Evolutionary conservation across 495 filamentous ascomycete genomes (phyloP).

Genomic region (Aspergillus egyptiacus): DNA sequence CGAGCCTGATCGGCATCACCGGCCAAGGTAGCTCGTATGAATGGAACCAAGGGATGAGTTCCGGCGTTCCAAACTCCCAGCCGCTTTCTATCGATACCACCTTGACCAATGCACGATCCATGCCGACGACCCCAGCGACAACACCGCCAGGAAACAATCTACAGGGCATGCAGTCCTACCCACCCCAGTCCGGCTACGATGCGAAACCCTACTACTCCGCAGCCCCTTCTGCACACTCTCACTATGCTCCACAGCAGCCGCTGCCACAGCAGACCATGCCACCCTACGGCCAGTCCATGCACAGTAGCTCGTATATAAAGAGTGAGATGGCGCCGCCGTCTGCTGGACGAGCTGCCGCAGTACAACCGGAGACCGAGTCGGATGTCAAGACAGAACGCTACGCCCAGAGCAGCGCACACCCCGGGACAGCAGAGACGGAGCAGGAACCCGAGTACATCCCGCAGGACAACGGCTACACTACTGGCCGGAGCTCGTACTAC

Average conservation of each 20-base stretch:
- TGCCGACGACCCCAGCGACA: conserved; percentile 90
- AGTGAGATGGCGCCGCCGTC: conserved; percentile 92
- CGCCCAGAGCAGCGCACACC: conserved; percentile 49
- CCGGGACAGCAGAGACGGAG: conserved; percentile 59
- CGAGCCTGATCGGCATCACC: conserved; percentile 79
- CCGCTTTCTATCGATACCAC: conserved; percentile 81
- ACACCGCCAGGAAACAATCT: conserved; percentile 78
- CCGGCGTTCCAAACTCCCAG: conserved; percentile 57
- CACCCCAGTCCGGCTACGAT: conserved; percentile 67
- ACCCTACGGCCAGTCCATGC: conserved; percentile 55
- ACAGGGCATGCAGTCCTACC: conserved; percentile 73
- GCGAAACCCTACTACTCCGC: conserved; percentile 78
- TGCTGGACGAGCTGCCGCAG: conserved; percentile 50
- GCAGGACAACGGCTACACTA: conserved; percentile 55
- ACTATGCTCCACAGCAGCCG: conserved; percentile 61
- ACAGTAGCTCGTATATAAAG: conserved; percentile 67
- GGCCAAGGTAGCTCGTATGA: conserved; percentile 68
- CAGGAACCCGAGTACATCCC: conserved; percentile 80
- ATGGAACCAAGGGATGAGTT: conserved; percentile 64
- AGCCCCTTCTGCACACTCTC: conserved; percentile 59
- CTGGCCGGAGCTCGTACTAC: conserved; percentile 70
- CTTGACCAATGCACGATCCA: conserved; percentile 74
- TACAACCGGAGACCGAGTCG: conserved; percentile 53
- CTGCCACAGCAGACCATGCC: conserved; percentile 62
- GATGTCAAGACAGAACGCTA: conserved; percentile 68